Conservation (phyloP, 805 yeast genomes). For the Myxozyma vanderwaltii region DNA sequence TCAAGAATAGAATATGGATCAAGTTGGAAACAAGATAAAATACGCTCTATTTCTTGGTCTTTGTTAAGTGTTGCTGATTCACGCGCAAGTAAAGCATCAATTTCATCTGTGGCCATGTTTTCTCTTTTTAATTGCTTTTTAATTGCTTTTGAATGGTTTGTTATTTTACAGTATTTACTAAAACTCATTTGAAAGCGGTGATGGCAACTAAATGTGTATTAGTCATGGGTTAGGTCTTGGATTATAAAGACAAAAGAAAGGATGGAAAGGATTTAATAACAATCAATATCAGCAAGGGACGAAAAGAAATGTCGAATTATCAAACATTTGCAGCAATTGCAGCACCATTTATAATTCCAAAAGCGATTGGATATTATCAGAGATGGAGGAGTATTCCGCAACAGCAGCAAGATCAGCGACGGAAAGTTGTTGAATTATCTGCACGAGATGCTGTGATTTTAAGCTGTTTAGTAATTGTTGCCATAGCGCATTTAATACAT, state of each 20-base stretch:
- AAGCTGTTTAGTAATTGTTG: background rate
- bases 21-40: slow-evolving; percentile 50
- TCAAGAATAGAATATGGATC: slow-evolving; percentile 62
- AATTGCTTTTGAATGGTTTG: too few species aligned
- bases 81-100: slow-evolving; percentile 40
- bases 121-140: background rate
- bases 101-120: slow-evolving; percentile 32
- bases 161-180: too few species aligned
- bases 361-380: background rate
- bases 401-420: background rate
- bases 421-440: background rate
- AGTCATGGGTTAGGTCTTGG: too few species aligned
- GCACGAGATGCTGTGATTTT: background rate
- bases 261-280: too few species aligned
- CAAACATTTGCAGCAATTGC: background rate
- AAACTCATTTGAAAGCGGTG: too few species aligned
- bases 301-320: background rate
- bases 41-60: slow-evolving; percentile 59
- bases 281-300: too few species aligned
- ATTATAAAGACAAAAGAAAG: too few species aligned
- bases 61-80: slow-evolving; percentile 39
- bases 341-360: background rate
- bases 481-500: background rate
- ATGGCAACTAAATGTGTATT: too few species aligned
- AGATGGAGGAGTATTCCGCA: background rate